Evolutionary conservation across 1,284 basidiomycete species (phyloP).

Genomic region (Leccinum insolens): DNA sequence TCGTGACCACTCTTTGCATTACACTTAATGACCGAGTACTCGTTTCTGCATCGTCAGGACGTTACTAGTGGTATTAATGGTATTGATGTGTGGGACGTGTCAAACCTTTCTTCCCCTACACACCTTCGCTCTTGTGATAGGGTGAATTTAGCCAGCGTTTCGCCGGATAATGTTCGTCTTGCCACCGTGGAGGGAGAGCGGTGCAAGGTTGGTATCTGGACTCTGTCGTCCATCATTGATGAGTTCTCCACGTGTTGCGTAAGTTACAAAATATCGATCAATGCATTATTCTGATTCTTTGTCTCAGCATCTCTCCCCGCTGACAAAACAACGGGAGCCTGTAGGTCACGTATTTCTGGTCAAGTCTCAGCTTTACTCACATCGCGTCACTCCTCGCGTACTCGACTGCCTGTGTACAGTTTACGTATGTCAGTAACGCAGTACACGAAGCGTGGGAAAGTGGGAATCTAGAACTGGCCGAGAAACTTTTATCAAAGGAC

Average conservation of each 20-base stretch:
- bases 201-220: not conserved
- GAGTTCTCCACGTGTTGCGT: conserved; percentile 4
- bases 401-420: conserved; percentile 2
- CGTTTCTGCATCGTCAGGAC: conserved; percentile 11
- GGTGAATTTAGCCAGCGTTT: conserved; percentile 1
- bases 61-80: not conserved
- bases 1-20: conserved; percentile 8
- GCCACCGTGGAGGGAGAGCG: not conserved
- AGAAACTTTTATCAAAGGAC: conserved; percentile 2
- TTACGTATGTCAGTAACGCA: conserved; percentile 7
- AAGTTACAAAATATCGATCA: not conserved
- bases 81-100: conserved; percentile 19
- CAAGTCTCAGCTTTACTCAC: not conserved
- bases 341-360: conserved; percentile 1
- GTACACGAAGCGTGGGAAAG: conserved; percentile 2
- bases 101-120: not conserved
- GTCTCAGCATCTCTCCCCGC: conserved; percentile 6
- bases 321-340: not conserved
- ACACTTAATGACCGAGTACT: conserved; percentile 12
- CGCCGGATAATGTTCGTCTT: conserved; percentile 3
- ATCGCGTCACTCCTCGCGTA: not conserved
- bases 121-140: conserved; percentile 2
- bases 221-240: not conserved
- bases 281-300: not conserved
- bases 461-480: not conserved